Evolutionary conservation across 768 basidiomycete genomes (phyloP).

Genomic region (Leccinum aurantiacum): DNA sequence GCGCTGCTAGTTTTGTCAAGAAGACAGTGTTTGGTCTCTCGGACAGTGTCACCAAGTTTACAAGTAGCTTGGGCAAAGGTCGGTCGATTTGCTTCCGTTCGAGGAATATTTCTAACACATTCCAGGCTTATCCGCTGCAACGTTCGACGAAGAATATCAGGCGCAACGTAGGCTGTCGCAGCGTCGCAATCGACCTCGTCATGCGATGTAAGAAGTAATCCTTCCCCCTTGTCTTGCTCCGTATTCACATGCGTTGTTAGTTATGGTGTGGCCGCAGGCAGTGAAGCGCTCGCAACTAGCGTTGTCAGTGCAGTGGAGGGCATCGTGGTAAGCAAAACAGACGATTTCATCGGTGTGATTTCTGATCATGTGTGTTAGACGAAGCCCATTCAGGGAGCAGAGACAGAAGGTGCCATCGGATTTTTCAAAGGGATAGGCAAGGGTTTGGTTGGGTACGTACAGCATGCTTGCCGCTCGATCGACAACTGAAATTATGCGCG

Average conservation of each 20-base stretch:
- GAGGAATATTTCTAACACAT: not conserved
- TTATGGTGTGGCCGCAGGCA: slow-evolving; percentile 94
- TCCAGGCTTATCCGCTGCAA: slow-evolving; percentile 90
- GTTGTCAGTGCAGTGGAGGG: slow-evolving; percentile 96
- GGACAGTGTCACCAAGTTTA: slow-evolving; percentile 97
- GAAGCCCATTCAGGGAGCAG: slow-evolving; percentile 97
- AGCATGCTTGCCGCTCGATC: not conserved
- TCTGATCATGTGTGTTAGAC: slow-evolving; percentile 49
- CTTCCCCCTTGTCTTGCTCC: not conserved
- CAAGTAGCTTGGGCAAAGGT: slow-evolving; percentile 97
- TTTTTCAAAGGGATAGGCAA: slow-evolving; percentile 99
- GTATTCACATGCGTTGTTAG: slow-evolving; percentile 36
- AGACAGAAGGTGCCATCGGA: slow-evolving; percentile 88
- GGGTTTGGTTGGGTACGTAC: slow-evolving; percentile 82
- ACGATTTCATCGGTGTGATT: not conserved
- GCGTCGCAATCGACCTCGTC: slow-evolving; percentile 90
- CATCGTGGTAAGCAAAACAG: slow-evolving; percentile 62
- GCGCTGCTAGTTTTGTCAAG: slow-evolving; percentile 97
- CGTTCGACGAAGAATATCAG: slow-evolving; percentile 96
- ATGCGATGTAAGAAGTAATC: slow-evolving; percentile 71
- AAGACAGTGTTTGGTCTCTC: slow-evolving; percentile 97
- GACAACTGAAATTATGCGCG: not conserved
- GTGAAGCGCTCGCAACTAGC: slow-evolving; percentile 90
- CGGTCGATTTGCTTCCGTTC: not conserved
- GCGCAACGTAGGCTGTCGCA: slow-evolving; percentile 83